phyloP scores from a whole-genome alignment of 1,284 basidiomycete species.

The Austroboletus niveus region DNA sequence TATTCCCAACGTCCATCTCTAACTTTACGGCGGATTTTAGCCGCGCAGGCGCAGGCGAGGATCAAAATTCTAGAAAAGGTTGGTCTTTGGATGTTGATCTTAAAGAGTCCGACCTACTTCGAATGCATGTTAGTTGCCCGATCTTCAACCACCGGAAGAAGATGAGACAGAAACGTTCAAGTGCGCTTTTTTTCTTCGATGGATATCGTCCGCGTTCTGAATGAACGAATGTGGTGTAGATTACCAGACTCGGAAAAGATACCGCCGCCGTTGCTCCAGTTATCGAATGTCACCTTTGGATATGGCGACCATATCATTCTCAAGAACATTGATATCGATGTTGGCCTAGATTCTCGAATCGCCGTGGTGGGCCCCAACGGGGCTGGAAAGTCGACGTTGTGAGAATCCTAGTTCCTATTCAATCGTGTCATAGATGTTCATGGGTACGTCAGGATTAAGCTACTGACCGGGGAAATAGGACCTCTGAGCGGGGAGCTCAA shows the following conservation, averaged over 20 bases:
- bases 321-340: slow-evolving; percentile 84
- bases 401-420: slow-evolving; percentile 21
- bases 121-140: slow-evolving; percentile 62
- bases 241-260: slow-evolving; percentile 96
- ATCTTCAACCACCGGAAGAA: slow-evolving; percentile 87
- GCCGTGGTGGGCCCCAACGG: slow-evolving; percentile 88
- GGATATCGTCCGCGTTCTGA: slow-evolving; percentile 5
- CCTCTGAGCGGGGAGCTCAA: slow-evolving; percentile 82
- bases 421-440: slow-evolving; percentile 4
- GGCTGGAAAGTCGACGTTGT: slow-evolving; percentile 80
- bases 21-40: slow-evolving; percentile 35
- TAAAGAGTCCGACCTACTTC: background rate
- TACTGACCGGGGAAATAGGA: slow-evolving; percentile 88
- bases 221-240: slow-evolving; percentile 34
- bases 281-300: slow-evolving; percentile 90
- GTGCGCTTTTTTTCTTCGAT: slow-evolving; percentile 32
- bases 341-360: slow-evolving; percentile 85
- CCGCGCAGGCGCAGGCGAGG: slow-evolving; percentile 92
- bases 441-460: slow-evolving; percentile 69
- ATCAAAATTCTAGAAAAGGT: slow-evolving; percentile 98
- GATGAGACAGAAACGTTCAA: slow-evolving; percentile 91
- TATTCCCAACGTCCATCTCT: background rate
- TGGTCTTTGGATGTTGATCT: background rate
- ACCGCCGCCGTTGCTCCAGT: slow-evolving; percentile 93
- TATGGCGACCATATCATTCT: slow-evolving; percentile 86